These are phyloP conservation scores for Pholiota conissans DNA, from an alignment of 768 basidiomycete species.

Conservation along the genomic window DNA sequence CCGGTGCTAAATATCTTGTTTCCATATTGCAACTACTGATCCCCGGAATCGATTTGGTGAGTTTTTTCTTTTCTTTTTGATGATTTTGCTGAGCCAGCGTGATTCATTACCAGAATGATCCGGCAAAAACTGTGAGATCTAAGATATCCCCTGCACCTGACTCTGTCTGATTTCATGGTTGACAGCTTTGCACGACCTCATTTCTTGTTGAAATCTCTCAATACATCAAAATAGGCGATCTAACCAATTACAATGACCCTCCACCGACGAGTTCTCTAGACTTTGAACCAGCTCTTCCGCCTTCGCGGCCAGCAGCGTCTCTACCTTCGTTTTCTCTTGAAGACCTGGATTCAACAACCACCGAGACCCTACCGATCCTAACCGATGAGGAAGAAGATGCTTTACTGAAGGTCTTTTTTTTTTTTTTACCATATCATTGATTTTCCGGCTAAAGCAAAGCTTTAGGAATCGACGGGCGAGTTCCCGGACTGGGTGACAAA, in stretches of 20 bases:
- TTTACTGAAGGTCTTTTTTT: constrained; percentile 47
- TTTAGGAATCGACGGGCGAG: constrained; percentile 62
- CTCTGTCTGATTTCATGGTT: constrained; percentile 1
- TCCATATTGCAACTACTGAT: constrained; percentile 79
- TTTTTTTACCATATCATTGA: background rate
- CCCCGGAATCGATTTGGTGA: constrained; percentile 83
- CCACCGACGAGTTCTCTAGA: constrained; percentile 23
- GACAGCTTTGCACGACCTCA: constrained; percentile 69
- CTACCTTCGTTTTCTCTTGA: constrained; percentile 39
- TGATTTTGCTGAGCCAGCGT: background rate
- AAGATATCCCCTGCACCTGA: constrained; percentile 8
- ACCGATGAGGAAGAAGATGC: constrained; percentile 70
- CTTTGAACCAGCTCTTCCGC: constrained; percentile 32
- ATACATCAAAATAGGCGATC: constrained; percentile 71
- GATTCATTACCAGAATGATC: constrained; percentile 58
- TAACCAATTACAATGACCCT: constrained; percentile 41
- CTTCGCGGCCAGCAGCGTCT: constrained; percentile 22
- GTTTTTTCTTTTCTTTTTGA: constrained; percentile 22
- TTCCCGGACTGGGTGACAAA: constrained; percentile 85
- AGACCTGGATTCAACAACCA: constrained; percentile 36
- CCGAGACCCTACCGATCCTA: constrained; percentile 40
- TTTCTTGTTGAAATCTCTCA: constrained; percentile 76
- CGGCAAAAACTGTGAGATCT: constrained; percentile 72
- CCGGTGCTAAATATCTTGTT: constrained; percentile 79
- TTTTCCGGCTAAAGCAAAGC: no score